Conservation (phyloP, 2,329 filamentous ascomycete genomes). For the Clonostachys solani region DNA sequence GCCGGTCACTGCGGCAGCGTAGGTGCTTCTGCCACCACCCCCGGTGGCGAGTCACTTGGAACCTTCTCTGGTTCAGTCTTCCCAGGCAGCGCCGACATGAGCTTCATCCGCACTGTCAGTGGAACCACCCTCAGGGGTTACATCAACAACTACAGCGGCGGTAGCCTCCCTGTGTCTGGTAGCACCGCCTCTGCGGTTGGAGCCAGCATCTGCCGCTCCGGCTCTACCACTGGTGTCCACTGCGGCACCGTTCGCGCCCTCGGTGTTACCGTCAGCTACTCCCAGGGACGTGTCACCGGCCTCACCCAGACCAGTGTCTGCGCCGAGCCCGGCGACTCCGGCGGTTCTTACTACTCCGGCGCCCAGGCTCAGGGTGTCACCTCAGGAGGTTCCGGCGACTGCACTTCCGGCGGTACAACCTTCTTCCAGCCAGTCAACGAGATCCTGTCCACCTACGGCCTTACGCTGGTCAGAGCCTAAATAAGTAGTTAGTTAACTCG, state of each 20-base stretch:
- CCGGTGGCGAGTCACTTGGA: slow-evolving; percentile 20
- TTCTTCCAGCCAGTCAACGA: slow-evolving; percentile 36
- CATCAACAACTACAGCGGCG: slow-evolving; percentile 26
- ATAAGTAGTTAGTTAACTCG: neutral
- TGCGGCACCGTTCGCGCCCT: slow-evolving; percentile 28
- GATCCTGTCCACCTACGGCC: slow-evolving; percentile 28
- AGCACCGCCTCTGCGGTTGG: slow-evolving; percentile 28
- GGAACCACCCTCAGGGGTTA: slow-evolving; percentile 23
- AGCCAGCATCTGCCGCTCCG: slow-evolving; percentile 32
- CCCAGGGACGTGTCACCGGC: slow-evolving; percentile 29
- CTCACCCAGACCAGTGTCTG: slow-evolving; percentile 33
- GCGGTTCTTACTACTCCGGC: slow-evolving; percentile 31
- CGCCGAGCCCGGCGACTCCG: slow-evolving; percentile 35
- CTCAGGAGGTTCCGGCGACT: slow-evolving; percentile 32
- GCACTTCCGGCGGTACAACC: slow-evolving; percentile 25
- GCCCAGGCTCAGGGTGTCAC: slow-evolving; percentile 35
- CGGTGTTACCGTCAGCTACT: slow-evolving; percentile 29
- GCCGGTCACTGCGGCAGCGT: slow-evolving; percentile 30
- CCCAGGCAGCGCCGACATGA: slow-evolving; percentile 31
- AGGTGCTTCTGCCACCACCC: slow-evolving; percentile 22
- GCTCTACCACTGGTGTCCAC: slow-evolving; percentile 31
- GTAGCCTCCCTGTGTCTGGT: slow-evolving; percentile 24
- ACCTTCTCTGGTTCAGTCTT: slow-evolving; percentile 29
- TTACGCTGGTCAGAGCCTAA: slow-evolving; percentile 5
- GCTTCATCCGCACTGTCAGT: slow-evolving; percentile 24